Conservation (phyloP, 345 rosid species). For the Balakata baccata region DNA sequence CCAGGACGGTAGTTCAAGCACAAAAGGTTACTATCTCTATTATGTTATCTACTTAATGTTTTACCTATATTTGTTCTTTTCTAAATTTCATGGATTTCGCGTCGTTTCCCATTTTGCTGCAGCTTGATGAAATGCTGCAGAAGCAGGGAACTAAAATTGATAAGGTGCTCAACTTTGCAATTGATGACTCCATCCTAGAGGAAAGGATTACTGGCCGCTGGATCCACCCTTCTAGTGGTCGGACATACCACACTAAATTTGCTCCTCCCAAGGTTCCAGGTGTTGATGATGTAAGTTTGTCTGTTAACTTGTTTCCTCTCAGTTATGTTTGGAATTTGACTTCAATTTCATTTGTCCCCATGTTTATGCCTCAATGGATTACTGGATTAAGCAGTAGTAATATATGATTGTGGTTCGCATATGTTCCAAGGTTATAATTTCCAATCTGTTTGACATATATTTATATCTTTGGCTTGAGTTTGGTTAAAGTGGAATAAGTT, state of each 20-base stretch:
- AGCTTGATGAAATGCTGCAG: slow-evolving; percentile 95
- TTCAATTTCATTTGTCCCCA: not conserved
- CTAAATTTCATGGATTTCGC: not conserved
- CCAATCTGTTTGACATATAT: not conserved
- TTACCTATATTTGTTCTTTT: not conserved
- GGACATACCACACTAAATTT: slow-evolving; percentile 79
- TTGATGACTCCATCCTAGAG: slow-evolving; percentile 80
- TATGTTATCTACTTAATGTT: not conserved
- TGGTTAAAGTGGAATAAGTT: not conserved
- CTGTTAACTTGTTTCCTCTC: not conserved
- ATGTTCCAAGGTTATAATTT: not conserved
- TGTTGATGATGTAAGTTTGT: slow-evolving; percentile 71
- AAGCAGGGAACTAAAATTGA: slow-evolving; percentile 71
- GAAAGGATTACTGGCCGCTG: slow-evolving; percentile 96
- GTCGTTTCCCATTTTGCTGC: slow-evolving; percentile 5
- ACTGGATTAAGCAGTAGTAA: not conserved
- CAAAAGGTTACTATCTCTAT: slow-evolving; percentile 49
- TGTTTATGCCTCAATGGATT: not conserved
- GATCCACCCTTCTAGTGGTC: slow-evolving; percentile 96
- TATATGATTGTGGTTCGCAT: not conserved
- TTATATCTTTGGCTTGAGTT: not conserved
- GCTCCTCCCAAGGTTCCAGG: slow-evolving; percentile 86
- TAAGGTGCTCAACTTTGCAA: slow-evolving; percentile 82
- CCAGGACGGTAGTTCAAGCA: slow-evolving; percentile 87
- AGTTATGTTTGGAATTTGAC: not conserved